A percentile compares a stretch with the other conserved stretches of the same genome.
Evolutionary conservation across 176 grass and related monocot species (phyloP).

Genomic region (Eragrostis nindensis): DNA sequence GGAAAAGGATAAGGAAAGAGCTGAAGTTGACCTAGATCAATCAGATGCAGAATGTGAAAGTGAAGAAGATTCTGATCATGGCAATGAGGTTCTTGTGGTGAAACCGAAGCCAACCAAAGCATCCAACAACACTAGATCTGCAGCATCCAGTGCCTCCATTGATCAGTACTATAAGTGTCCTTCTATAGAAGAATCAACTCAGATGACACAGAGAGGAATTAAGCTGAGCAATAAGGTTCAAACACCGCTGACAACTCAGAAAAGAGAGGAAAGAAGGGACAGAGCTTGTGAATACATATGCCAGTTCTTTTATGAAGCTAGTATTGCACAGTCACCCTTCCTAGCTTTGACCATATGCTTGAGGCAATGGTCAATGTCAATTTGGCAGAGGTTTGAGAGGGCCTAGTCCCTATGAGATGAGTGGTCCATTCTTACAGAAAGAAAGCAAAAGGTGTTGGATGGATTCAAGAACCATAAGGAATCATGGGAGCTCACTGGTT

Average conservation of each 20-base stretch:
- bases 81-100: slow-evolving; percentile 1
- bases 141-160: background rate
- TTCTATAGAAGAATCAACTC: slow-evolving; percentile 8
- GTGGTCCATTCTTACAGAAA: slow-evolving; percentile 20
- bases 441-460: background rate
- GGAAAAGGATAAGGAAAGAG: background rate
- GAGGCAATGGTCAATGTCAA: background rate
- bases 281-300: background rate
- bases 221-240: background rate
- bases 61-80: background rate
- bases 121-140: background rate
- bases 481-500: background rate
- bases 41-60: background rate
- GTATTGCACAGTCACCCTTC: background rate
- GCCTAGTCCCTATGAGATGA: slow-evolving; percentile 2
- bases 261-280: background rate
- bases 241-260: background rate
- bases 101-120: background rate
- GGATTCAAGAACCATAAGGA: background rate
- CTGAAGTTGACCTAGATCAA: background rate
- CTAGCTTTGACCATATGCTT: background rate
- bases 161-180: background rate
- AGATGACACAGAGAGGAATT: background rate
- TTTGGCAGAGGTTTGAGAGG: background rate
- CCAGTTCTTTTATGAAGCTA: background rate